Conservation (phyloP, 768 basidiomycete genomes). For the Thelephora ganbajun region DNA sequence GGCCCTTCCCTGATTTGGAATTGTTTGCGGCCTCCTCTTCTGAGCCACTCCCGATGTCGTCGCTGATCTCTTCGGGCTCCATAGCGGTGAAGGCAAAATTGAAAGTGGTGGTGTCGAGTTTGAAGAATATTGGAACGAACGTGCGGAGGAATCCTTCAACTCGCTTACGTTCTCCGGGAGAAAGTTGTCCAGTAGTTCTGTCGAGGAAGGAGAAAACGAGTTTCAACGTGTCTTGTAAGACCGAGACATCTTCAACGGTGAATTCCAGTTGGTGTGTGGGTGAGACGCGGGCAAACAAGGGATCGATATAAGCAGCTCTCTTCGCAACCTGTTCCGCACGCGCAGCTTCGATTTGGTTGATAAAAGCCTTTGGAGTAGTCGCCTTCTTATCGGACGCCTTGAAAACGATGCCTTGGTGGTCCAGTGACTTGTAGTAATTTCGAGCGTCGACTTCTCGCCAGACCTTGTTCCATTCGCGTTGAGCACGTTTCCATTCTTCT, state of each 20-base stretch:
- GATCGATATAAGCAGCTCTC: constrained; percentile 45
- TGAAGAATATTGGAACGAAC: constrained; percentile 21
- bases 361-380: constrained; percentile 58
- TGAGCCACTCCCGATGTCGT: constrained; percentile 21
- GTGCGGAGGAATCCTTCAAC: constrained; percentile 73
- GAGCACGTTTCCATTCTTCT: constrained; percentile 96
- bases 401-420: constrained; percentile 87
- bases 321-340: constrained; percentile 72
- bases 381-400: constrained; percentile 84
- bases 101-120: constrained; percentile 56
- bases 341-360: constrained; percentile 74
- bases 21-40: constrained; percentile 25
- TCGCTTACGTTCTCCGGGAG: constrained; percentile 55
- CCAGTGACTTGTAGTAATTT: constrained; percentile 87
- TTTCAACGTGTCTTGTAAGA: constrained; percentile 80
- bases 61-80: constrained; percentile 42
- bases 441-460: constrained; percentile 95
- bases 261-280: constrained; percentile 63
- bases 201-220: constrained; percentile 85
- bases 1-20: constrained; percentile 19
- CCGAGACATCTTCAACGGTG: constrained; percentile 42
- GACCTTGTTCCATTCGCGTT: constrained; percentile 96
- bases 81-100: constrained; percentile 52
- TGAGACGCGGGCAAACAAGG: constrained; percentile 41
- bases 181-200: constrained; percentile 66